phyloP scores from a whole-genome alignment of 106 monocot genomes.

The Ottelia alismoides region DNA sequence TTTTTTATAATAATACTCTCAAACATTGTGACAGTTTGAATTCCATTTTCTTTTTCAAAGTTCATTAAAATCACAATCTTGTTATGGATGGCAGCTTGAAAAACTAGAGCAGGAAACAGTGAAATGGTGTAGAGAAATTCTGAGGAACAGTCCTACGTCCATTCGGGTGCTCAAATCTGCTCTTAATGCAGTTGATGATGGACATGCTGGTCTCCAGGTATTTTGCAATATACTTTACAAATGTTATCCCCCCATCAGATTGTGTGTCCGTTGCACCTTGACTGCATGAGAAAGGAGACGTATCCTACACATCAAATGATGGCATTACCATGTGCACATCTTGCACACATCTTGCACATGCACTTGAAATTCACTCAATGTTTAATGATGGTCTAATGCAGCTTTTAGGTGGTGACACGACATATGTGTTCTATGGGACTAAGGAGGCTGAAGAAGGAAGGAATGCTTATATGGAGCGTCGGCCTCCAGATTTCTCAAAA shows the following conservation, averaged over 20 bases:
- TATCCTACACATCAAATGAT: no score
- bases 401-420: conserved; percentile 80
- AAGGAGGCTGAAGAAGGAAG: conserved; percentile 83
- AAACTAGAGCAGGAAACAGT: conserved; percentile 71
- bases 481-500: conserved; percentile 74
- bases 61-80: no score
- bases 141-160: conserved; percentile 86
- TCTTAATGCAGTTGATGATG: conserved; percentile 93
- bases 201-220: conserved; percentile 97
- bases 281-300: background rate
- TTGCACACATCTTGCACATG: background rate
- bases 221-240: no score
- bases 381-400: conserved; percentile 3
- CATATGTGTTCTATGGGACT: conserved; percentile 75
- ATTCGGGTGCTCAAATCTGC: conserved; percentile 89
- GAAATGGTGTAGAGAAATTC: conserved; percentile 79
- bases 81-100: conserved; percentile 84
- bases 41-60: background rate
- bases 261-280: background rate
- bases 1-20: no score
- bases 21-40: no score
- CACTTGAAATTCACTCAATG: background rate
- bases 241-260: background rate
- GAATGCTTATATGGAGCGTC: conserved; percentile 56
- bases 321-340: background rate